Base-by-base conservation (phyloP, 768 basidiomycete genomes). In the Macrolepiota fuliginosa region DNA sequence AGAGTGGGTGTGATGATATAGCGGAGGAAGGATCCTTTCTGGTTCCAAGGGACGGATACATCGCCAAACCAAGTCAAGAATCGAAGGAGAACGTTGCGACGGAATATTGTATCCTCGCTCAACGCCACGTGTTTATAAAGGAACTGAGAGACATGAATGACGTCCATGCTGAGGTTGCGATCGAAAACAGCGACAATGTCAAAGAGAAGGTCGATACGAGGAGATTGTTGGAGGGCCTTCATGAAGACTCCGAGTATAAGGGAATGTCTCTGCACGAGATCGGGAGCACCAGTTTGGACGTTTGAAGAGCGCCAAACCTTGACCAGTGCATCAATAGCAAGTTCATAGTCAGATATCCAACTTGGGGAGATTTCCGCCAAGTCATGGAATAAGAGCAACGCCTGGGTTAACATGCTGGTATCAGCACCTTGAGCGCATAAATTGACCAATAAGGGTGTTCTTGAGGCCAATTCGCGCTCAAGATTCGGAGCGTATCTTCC, bases 51-150 rank as follows among this genome's bases (percentile, higher is more conserved):
- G 59, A 84, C 79, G 6, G 80, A 74, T 1, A 76, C 68, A 57
- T 90, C 85, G 52, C 84, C 83, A 73, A 96, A 96, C 86, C 95
- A 91, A 45, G 83, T 83, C 61, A 96, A 76, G 74, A 98, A 98
- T 58, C 92, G 87, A 71, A 87, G 80, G 37, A 99, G 77, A 51
- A 97, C 76, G 59, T 91, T 91, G n/a, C 92, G 86, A 42, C 90
- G 91, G 74, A 84, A 91, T 50, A 83, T 75, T 22, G 83, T 70
- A 64, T 89, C 84, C 25, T 86, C 78, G 69, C 82, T 89, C 54
- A 91, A 75, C 1, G 94, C 92, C 27, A 96, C 90, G 67, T 94
- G 90, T 12, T 81, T 77, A 69, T 94, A 96, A 3, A 99, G 82
- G 79, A 97, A 98, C 58, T 88, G 87, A 0, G 90, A 87, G 17